A percentile compares a stretch with the other conserved stretches of the same genome.
These are phyloP conservation scores for Pythium dissimile DNA, from an alignment of 352 stramenopile species.

Conservation along the genomic window DNA sequence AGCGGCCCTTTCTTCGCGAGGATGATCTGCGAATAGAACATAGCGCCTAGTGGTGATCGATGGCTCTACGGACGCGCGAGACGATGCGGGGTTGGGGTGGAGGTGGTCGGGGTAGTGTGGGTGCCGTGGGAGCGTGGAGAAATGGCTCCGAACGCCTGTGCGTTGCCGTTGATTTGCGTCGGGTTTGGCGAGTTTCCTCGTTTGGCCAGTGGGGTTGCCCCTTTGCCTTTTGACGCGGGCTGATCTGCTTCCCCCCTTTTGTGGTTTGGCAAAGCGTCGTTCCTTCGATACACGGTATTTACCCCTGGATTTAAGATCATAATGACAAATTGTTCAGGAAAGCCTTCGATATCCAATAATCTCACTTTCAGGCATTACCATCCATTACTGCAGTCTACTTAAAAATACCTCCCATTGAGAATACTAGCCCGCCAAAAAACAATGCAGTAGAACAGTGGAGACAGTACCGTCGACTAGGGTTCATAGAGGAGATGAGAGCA, in stretches of 20 bases:
- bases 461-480: not conserved
- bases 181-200: too few relatives aligned
- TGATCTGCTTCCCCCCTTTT: not conserved
- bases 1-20: conserved; percentile 98
- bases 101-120: too few relatives aligned
- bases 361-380: not conserved
- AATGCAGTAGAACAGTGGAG: not conserved
- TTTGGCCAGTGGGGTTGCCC: not conserved
- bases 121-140: not conserved
- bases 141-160: too few relatives aligned
- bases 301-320: conserved; percentile 11
- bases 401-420: conserved; percentile 3
- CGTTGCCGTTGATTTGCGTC: too few relatives aligned
- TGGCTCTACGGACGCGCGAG: not conserved
- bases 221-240: conserved; percentile 2
- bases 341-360: not conserved
- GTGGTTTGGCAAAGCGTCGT: not conserved
- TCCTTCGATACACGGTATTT: not conserved
- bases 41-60: conserved; percentile 32
- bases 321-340: conserved; percentile 5
- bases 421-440: conserved; percentile 20
- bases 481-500: conserved; percentile 6
- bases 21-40: conserved; percentile 99
- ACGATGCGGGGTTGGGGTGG: not conserved
- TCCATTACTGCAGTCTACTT: not conserved